Evolutionary conservation across 805 yeast species (phyloP).

Genomic region (Pichia scutulata): DNA sequence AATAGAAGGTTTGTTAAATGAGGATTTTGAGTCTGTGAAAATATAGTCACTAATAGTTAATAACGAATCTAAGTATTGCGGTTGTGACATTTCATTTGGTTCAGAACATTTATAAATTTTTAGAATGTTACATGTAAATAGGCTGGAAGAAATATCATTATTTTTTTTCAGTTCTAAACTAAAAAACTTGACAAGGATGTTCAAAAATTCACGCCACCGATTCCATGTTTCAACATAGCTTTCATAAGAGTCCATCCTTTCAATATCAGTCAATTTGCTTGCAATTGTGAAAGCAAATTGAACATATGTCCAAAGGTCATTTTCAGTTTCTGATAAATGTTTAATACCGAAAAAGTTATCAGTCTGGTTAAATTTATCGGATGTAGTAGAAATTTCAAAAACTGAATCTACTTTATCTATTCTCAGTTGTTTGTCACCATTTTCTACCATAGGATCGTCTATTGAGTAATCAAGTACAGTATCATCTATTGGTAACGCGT

Average conservation of each 20-base stretch:
- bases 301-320: slow-evolving; percentile 5
- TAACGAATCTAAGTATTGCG: slow-evolving; percentile 1
- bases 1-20: not conserved
- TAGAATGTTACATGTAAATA: not conserved
- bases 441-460: not conserved
- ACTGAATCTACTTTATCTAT: slow-evolving; percentile 1
- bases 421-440: not conserved
- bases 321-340: slow-evolving; percentile 1
- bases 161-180: not conserved
- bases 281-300: slow-evolving; percentile 4
- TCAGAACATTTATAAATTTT: no score
- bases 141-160: not conserved
- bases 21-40: not conserved
- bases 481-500: not conserved
- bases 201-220: slow-evolving; percentile 9
- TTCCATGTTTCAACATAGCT: slow-evolving; percentile 5
- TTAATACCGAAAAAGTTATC: slow-evolving; percentile 4
- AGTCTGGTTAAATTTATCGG: slow-evolving; percentile 3
- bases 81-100: not conserved
- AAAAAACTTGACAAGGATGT: slow-evolving; percentile 1
- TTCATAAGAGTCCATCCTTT: slow-evolving; percentile 3
- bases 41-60: slow-evolving; percentile 1
- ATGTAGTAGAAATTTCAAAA: slow-evolving; percentile 4
- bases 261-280: slow-evolving; percentile 1
- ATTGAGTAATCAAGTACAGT: not conserved